Evolutionary conservation across 257 asterid species (phyloP).

Genomic region (Petrea volubilis): DNA sequence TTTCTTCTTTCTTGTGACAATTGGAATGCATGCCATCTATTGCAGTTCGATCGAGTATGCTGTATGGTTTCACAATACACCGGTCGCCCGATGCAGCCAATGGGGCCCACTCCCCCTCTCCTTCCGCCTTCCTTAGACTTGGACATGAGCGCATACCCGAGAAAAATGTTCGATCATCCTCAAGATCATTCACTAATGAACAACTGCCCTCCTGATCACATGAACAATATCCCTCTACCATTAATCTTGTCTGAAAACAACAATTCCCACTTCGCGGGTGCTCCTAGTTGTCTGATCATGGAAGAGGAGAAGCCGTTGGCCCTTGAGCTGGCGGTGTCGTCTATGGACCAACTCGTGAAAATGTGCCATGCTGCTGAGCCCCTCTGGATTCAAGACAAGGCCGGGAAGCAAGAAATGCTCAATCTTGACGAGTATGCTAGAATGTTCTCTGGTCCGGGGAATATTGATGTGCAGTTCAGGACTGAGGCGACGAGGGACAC

Average conservation of each 20-base stretch:
- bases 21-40: background rate
- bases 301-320: conserved; percentile 82
- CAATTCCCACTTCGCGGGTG: conserved; percentile 40
- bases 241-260: conserved; percentile 61
- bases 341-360: conserved; percentile 58
- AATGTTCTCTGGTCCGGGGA: conserved; percentile 66
- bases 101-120: conserved; percentile 43
- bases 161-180: conserved; percentile 53
- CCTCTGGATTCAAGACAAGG: conserved; percentile 54
- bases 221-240: conserved; percentile 38
- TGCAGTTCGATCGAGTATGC: conserved; percentile 75
- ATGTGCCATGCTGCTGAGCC: conserved; percentile 72
- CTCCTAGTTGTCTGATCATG: conserved; percentile 37
- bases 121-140: conserved; percentile 60
- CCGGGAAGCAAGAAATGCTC: conserved; percentile 17
- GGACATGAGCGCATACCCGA: conserved; percentile 56
- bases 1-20: background rate
- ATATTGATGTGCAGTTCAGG: conserved; percentile 34
- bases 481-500: conserved; percentile 73
- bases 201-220: conserved; percentile 28
- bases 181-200: conserved; percentile 22
- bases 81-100: conserved; percentile 52
- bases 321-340: conserved; percentile 66
- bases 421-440: conserved; percentile 68
- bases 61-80: conserved; percentile 61